Evolutionary conservation across 169 alveolate species (phyloP), one percentile per base, ranked within the genome.

Genomic region (Cryptosporidium canis): DNA sequence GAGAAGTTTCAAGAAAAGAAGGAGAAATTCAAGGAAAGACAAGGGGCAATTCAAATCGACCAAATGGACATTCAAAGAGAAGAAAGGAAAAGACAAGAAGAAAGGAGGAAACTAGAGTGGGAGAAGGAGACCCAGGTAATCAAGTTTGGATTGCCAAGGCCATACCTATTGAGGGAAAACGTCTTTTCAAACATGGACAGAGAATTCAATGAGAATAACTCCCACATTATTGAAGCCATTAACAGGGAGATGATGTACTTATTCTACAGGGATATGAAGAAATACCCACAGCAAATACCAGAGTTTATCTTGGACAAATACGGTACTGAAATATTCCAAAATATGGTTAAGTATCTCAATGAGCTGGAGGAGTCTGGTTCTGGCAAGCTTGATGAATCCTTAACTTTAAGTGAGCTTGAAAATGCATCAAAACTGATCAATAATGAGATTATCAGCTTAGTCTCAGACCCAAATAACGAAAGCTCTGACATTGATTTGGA

Each of bases 201-300:
- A 31, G 67, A 29, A 4, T 18, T 24, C 43, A 14, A 21, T 51
- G 63, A 2, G 24, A 39, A 70, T 2, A n/a, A 14, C 31, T 3
- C 21, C 24, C 43, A 51, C 12, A 44, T 44, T 18, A 4, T 3
- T 56, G 45, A 37, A 35, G 21, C 58, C 21, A 77, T 77, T 58
- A 37, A 77, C 9, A 39, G 12, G 1, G 87, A 77, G 39, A 24
- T 77, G n/a, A 31, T 44, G 8, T 58, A 77, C 63, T 77, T 77
- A 44, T 58, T 39, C 41, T 29, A 27, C 11, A 77, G 64, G 43
- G 87, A 77, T 29, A 24, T 61, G 43, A 31, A 14, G 21, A 77
- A 35, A 14, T 45, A 58, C 39, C 87, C 87, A 16, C 87, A 77
- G 39, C 47, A 58, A 77, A 39, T 77, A 77, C 87, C 87, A 6